Conservation (phyloP, 2,329 filamentous ascomycete species). For the Botryosphaeria dothidea region DNA sequence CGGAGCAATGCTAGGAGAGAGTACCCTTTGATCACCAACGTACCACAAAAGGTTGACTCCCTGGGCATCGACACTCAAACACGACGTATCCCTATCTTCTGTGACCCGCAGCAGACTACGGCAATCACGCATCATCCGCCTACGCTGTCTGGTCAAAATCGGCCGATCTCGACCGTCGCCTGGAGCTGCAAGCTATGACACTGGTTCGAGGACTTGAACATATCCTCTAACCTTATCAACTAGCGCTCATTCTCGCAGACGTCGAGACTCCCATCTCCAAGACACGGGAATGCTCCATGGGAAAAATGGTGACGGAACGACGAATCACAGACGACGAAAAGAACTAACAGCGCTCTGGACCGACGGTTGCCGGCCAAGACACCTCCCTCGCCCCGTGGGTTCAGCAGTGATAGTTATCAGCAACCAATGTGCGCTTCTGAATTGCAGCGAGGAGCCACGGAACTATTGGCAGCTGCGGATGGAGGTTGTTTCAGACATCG, state of each 20-base stretch:
- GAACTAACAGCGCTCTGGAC: background rate
- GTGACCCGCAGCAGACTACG: background rate
- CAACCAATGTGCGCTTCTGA: background rate
- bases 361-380: background rate
- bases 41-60: background rate
- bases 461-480: background rate
- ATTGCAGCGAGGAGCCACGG: background rate
- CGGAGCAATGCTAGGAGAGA: background rate
- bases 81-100: background rate
- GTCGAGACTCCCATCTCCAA: constrained; percentile 11
- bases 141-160: background rate
- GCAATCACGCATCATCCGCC: background rate
- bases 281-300: constrained; percentile 5
- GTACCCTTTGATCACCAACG: background rate
- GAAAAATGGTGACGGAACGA: background rate
- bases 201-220: background rate
- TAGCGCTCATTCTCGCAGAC: constrained; percentile 15
- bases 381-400: background rate
- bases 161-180: background rate
- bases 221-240: background rate
- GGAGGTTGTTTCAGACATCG: background rate
- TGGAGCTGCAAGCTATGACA: background rate
- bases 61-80: background rate
- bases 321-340: constrained; percentile 1
- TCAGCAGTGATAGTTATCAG: background rate